Evolutionary conservation across 768 basidiomycete genomes (phyloP).

Genomic region (Lentinula guzmanii): DNA sequence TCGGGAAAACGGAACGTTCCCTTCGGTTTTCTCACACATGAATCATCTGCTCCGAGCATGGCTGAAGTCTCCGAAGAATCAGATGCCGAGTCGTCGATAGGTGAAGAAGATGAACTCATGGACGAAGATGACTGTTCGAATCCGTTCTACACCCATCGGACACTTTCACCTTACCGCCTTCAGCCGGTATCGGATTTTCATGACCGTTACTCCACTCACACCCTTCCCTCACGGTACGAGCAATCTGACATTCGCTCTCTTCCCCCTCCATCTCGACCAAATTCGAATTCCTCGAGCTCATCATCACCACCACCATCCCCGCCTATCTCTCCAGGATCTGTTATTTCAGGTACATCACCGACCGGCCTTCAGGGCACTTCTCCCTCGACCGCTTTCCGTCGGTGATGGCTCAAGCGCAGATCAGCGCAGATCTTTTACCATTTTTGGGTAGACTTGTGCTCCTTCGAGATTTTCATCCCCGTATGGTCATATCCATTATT

Average conservation of each 20-base stretch:
- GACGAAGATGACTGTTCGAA: neutral
- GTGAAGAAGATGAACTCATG: neutral
- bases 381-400: neutral
- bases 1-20: neutral
- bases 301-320: neutral
- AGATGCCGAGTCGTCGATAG: neutral
- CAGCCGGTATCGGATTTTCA: slow-evolving; percentile 5
- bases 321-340: neutral
- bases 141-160: neutral
- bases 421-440: neutral
- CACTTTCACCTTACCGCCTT: slow-evolving; percentile 1
- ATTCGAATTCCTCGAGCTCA: neutral
- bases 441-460: neutral
- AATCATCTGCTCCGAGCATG: neutral
- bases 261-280: neutral
- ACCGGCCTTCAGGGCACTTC: slow-evolving; percentile 1
- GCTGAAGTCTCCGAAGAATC: slow-evolving; percentile 1
- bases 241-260: slow-evolving; percentile 5
- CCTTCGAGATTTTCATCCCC: slow-evolving; percentile 2
- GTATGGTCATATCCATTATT: neutral
- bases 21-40: neutral
- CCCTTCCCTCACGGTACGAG: neutral
- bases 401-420: neutral
- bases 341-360: neutral
- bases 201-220: neutral